Conservation (phyloP, 1,139 yeast genomes). For the Hanseniaspora sp. region DNA sequence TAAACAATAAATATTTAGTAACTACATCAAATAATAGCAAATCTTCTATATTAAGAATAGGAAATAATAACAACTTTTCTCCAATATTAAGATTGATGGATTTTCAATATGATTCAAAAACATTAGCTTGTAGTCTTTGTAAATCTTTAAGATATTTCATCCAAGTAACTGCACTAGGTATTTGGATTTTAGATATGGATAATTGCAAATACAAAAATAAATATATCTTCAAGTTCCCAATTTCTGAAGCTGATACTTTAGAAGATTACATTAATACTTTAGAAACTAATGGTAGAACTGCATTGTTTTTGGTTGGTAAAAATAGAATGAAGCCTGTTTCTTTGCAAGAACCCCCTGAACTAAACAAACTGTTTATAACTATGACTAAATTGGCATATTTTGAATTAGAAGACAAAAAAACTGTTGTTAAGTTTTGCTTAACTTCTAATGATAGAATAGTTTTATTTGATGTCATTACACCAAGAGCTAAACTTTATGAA, state of each 20-base stretch:
- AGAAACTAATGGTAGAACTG: slow-evolving; percentile 49
- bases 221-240: slow-evolving; percentile 30
- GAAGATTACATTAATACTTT: slow-evolving; percentile 51
- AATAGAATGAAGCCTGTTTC: slow-evolving; percentile 21
- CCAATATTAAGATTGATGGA: slow-evolving; percentile 48
- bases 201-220: slow-evolving; percentile 41
- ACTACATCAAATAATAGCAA: slow-evolving; percentile 53
- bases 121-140: slow-evolving; percentile 56
- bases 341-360: slow-evolving; percentile 35
- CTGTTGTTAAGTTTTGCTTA: slow-evolving; percentile 25
- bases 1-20: slow-evolving; percentile 47
- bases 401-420: slow-evolving; percentile 51
- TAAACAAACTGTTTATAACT: slow-evolving; percentile 53
- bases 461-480: slow-evolving; percentile 52
- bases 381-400: slow-evolving; percentile 9
- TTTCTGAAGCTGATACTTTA: slow-evolving; percentile 41
- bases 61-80: slow-evolving; percentile 41
- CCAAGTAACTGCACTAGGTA: slow-evolving; percentile 61
- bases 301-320: slow-evolving; percentile 33
- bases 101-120: slow-evolving; percentile 49
- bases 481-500: slow-evolving; percentile 56
- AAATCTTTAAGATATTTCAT: slow-evolving; percentile 51
- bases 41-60: slow-evolving; percentile 65
- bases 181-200: slow-evolving; percentile 49
- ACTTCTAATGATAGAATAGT: slow-evolving; percentile 41